Base-by-base conservation (phyloP, 2,329 filamentous ascomycete genomes). In the Xylariales sp. region DNA sequence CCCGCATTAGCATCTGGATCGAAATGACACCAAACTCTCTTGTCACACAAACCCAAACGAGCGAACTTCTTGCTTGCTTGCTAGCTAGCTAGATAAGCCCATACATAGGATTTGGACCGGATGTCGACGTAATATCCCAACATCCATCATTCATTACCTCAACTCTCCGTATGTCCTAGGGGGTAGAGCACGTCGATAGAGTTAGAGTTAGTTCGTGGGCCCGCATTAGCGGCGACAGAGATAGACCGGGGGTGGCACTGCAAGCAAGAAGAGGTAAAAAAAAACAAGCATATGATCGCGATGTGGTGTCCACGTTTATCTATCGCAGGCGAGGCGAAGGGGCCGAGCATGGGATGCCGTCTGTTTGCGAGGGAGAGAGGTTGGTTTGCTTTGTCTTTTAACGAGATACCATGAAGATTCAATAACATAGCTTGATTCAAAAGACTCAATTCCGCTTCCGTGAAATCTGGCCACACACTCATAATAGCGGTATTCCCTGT, bases 201-300 rank as follows among this genome's bases (percentile, higher is more conserved):
- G 43, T 23, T 23, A 23, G 23, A 23, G 23, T 23, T 23, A 23
- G 23, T 61, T 61, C 18, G 18, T n/a, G 43, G 12, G 28, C 43
- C 28, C 56, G 63, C 56, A 61, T 61, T 43, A 50, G 49, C 45
- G 43, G 32, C 53, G 16, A 41, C 53, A 34, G 23, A 53, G 50
- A 55, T 34, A 23, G 12, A 39, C 39, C 43, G 14, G 16, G 16
- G 9, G 32, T 8, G 8, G 5, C n/a, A 4, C 50, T 32, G 50
- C 30, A 53, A 10, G n/a, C 30, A 23, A 41, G 14, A 9, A 39
- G 36, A 10, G 14, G 28, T 12, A 9, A 6, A 30, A 16, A 30
- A 16, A 18, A 43, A 30, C 10, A 55, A 28, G 53, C 36, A 41
- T 30, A 43, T 39, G 39, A 30, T 55, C 36, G 34, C 23, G 23